Evolutionary conservation across 2,329 filamentous ascomycete species (phyloP).

Genomic region (Colletotrichum spinosum): DNA sequence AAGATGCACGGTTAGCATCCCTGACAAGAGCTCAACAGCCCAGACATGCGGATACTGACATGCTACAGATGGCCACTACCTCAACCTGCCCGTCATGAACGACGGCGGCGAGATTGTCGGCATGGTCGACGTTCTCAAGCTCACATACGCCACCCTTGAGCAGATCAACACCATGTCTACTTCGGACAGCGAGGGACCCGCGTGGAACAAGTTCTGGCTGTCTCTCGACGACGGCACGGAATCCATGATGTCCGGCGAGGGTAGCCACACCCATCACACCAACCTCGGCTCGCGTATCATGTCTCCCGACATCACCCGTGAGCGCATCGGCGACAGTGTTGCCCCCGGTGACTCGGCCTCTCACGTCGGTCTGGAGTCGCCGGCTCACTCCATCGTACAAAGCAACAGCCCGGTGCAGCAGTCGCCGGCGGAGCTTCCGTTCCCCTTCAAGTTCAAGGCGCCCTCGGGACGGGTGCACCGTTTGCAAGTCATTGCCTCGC

Average conservation of each 20-base stretch:
- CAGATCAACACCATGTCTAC: constrained; percentile 97
- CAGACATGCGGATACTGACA: constrained; percentile 33
- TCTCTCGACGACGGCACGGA: constrained; percentile 95
- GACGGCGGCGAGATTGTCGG: constrained; percentile 96
- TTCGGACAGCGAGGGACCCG: constrained; percentile 90
- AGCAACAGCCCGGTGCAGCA: constrained; percentile 64
- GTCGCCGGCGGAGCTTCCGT: constrained; percentile 78
- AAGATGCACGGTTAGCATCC: constrained; percentile 92
- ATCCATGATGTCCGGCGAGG: constrained; percentile 94
- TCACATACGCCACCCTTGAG: constrained; percentile 97
- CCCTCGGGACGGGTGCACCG: constrained; percentile 94
- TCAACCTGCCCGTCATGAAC: constrained; percentile 99
- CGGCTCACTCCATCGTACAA: constrained; percentile 72
- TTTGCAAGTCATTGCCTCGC: constrained; percentile 83
- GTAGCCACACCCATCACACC: constrained; percentile 74
- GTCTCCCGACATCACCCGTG: constrained; percentile 81
- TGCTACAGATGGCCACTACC: constrained; percentile 88
- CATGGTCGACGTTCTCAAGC: constrained; percentile 98
- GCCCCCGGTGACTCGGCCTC: constrained; percentile 95
- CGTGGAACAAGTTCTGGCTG: constrained; percentile 99
- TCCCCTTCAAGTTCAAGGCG: constrained; percentile 99
- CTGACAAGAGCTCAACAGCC: background rate
- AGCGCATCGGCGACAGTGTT: constrained; percentile 82
- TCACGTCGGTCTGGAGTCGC: constrained; percentile 85
- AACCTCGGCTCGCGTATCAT: constrained; percentile 79